phyloP scores from a whole-genome alignment of 164 flowering plant genomes.

The Vitis amurensis region DNA sequence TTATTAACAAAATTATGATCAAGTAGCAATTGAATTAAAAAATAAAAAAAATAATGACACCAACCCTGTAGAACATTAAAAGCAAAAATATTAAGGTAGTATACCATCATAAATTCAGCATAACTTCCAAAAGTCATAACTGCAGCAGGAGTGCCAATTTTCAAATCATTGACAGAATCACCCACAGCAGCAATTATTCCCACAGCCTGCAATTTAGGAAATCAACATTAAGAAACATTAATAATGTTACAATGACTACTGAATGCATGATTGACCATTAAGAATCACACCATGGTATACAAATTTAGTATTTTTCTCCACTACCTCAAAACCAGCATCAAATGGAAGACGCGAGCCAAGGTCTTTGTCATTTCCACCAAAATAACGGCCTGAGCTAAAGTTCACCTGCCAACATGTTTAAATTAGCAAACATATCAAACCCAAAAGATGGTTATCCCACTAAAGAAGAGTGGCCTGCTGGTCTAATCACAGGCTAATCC shows the following conservation, averaged over 20 bases:
- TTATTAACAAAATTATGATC: no score
- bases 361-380: conserved; percentile 52
- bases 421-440: conserved; percentile 2
- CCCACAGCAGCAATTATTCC: conserved; percentile 92
- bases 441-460: no score
- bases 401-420: conserved; percentile 60
- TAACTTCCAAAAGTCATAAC: conserved; percentile 88
- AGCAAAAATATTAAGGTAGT: background rate
- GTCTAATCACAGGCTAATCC: no score
- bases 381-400: conserved; percentile 94
- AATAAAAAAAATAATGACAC: background rate
- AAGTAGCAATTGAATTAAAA: no score
- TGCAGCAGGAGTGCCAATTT: conserved; percentile 88
- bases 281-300: no score
- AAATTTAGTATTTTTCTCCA: background rate
- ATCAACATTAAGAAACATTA: background rate
- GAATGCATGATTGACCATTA: no score
- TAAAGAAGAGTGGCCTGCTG: no score
- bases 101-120: conserved; percentile 80
- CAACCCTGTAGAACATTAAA: background rate
- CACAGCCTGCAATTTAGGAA: conserved; percentile 63
- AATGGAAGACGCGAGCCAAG: conserved; percentile 69
- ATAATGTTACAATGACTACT: no score
- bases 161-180: conserved; percentile 63
- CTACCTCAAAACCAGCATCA: conserved; percentile 99